Conservation (phyloP, 139 green algal species). For the Chlamydomonas sphaeroides region DNA sequence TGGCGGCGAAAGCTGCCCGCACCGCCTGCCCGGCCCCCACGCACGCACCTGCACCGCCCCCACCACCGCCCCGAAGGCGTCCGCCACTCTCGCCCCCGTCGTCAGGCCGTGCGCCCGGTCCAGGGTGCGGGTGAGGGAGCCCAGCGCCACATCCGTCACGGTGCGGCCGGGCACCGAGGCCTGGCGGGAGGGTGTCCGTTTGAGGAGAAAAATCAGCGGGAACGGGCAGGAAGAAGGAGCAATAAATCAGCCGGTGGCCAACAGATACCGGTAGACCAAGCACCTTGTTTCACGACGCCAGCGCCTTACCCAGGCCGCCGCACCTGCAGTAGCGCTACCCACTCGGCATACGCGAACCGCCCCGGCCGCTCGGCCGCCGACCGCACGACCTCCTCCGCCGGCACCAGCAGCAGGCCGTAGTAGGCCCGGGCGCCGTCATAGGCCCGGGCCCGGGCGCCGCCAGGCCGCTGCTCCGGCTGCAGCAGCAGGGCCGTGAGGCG, state of each 20-base stretch:
- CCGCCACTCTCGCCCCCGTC: conserved; percentile 18
- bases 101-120: conserved; percentile 34
- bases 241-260: too few relatives aligned
- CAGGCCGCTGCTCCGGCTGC: background rate
- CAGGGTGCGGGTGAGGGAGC: conserved; percentile 10
- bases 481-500: conserved; percentile 10
- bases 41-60: conserved; percentile 20
- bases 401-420: conserved; percentile 61
- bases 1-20: background rate
- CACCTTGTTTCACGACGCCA: too few relatives aligned
- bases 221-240: too few relatives aligned
- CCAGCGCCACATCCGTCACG: conserved; percentile 22
- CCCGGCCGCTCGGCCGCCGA: conserved; percentile 57
- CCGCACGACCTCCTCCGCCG: conserved; percentile 61
- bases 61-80: conserved; percentile 35
- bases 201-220: too few relatives aligned
- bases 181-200: background rate
- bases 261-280: too few relatives aligned
- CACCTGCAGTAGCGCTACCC: conserved; percentile 70
- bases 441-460: background rate
- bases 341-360: conserved; percentile 67
- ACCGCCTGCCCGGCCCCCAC: background rate
- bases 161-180: conserved; percentile 26
- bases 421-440: conserved; percentile 45
- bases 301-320: too few relatives aligned